A percentile compares a stretch with the other conserved stretches of the same genome.
These are phyloP conservation scores for Tetrahymena elliotti DNA, from an alignment of 73 alveolate genomes.

Conservation along the genomic window DNA sequence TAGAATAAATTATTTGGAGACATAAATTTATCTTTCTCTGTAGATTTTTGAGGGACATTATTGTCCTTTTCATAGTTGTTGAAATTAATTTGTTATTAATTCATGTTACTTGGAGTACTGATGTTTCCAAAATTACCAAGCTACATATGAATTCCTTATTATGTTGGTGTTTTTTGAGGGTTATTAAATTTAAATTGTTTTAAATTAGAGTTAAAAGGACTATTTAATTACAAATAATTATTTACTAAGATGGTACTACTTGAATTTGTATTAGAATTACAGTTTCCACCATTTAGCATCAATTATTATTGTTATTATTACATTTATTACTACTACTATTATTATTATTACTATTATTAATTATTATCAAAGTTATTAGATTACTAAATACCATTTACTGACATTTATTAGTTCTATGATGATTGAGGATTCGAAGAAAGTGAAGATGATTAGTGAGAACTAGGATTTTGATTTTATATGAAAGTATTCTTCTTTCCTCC, in stretches of 20 bases:
- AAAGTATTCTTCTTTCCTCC: not conserved
- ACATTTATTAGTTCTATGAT: not conserved
- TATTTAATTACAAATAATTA: not conserved
- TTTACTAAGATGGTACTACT: not conserved
- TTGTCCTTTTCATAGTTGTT: not conserved
- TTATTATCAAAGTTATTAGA: not conserved
- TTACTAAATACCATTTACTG: not conserved
- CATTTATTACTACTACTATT: no score
- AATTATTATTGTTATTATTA: not conserved
- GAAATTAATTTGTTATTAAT: not conserved
- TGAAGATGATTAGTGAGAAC: not conserved
- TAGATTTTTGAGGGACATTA: not conserved
- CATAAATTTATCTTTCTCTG: not conserved
- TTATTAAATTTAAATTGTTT: not conserved
- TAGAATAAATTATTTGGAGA: not conserved
- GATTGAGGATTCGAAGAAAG: not conserved
- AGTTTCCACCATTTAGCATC: not conserved
- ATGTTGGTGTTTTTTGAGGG: not conserved
- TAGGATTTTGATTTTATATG: not conserved
- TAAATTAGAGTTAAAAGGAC: not conserved
- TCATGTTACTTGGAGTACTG: not conserved
- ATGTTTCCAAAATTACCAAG: not conserved
- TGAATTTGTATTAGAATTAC: not conserved
- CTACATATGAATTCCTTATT: not conserved
- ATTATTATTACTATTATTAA: not conserved